phyloP scores from a whole-genome alignment of 345 rosid species.

The Jatropha curcas region DNA sequence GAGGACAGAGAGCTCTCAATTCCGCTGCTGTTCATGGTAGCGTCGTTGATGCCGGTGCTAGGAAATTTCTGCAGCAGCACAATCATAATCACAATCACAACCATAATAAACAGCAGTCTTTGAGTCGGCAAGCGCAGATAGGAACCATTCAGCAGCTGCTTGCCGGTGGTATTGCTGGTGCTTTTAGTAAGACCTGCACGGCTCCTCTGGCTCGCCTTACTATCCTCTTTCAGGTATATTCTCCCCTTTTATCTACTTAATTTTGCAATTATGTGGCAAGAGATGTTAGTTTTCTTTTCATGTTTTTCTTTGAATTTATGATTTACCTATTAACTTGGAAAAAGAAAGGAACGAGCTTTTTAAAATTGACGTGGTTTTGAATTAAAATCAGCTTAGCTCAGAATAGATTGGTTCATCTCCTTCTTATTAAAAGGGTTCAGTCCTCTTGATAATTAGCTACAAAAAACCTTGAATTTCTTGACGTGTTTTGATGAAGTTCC shows the following conservation, averaged over 20 bases:
- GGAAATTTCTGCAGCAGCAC: conserved; percentile 55
- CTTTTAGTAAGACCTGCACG: conserved; percentile 94
- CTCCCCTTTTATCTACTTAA: background rate
- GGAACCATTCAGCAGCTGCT: conserved; percentile 73
- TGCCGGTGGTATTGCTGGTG: conserved; percentile 96
- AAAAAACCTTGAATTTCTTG: too few relatives aligned
- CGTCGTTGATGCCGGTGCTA: conserved; percentile 58
- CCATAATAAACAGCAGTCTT: conserved; percentile 24
- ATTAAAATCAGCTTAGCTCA: background rate
- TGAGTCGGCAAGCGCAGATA: conserved; percentile 49
- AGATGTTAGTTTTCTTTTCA: background rate
- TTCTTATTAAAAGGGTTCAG: too few relatives aligned
- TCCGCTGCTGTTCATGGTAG: conserved; percentile 54
- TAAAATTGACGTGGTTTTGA: background rate
- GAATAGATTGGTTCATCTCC: too few relatives aligned
- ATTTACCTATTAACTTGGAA: too few relatives aligned
- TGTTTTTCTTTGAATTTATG: background rate
- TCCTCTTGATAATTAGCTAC: too few relatives aligned
- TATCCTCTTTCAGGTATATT: conserved; percentile 81
- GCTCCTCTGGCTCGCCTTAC: conserved; percentile 98
- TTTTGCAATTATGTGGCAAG: too few relatives aligned
- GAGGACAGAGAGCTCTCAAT: conserved; percentile 63
- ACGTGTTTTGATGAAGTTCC: too few relatives aligned
- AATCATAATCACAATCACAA: conserved; percentile 17
- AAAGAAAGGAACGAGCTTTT: too few relatives aligned